Evolutionary conservation across 148 eudicot genomes (phyloP).

Genomic region (Simmondsia chinensis): DNA sequence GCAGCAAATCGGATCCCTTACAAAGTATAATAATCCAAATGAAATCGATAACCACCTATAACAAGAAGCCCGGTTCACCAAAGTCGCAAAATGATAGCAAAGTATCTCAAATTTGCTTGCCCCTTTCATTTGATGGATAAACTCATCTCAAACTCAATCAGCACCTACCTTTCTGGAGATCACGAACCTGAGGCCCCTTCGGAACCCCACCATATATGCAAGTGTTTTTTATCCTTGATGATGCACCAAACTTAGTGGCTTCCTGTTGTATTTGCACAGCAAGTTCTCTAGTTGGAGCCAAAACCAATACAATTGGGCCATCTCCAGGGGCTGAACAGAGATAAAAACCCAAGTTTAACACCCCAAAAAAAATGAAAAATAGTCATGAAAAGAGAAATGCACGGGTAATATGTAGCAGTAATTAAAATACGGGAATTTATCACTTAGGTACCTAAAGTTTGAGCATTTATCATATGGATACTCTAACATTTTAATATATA

Average conservation of each 20-base stretch:
- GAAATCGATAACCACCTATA: slow-evolving; percentile 32
- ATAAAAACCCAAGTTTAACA: slow-evolving; percentile 5
- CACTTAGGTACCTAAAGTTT: too few species aligned
- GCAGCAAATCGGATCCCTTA: slow-evolving; percentile 4
- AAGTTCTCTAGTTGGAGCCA: slow-evolving; percentile 98
- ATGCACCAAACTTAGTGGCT: slow-evolving; percentile 94
- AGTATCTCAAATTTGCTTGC: slow-evolving; percentile 74
- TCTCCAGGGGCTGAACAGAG: slow-evolving; percentile 60
- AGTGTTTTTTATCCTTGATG: slow-evolving; percentile 94
- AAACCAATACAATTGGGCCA: slow-evolving; percentile 93
- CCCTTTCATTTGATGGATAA: slow-evolving; percentile 37
- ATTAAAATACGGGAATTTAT: too few species aligned
- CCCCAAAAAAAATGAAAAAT: too few species aligned
- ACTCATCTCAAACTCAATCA: slow-evolving; percentile 89
- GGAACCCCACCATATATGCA: slow-evolving; percentile 99
- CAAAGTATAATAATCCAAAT: neutral
- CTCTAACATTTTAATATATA: too few species aligned
- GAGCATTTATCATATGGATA: too few species aligned
- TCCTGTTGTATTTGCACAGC: slow-evolving; percentile 99
- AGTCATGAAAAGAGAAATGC: too few species aligned
- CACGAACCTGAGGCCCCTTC: slow-evolving; percentile 99
- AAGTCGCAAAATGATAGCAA: slow-evolving; percentile 82
- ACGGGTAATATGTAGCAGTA: neutral
- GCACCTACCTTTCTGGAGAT: slow-evolving; percentile 99
- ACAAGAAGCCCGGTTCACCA: slow-evolving; percentile 36